These are phyloP conservation scores for Didymella sp. DNA, from an alignment of 2,329 filamentous ascomycete species.

Conservation along the genomic window DNA sequence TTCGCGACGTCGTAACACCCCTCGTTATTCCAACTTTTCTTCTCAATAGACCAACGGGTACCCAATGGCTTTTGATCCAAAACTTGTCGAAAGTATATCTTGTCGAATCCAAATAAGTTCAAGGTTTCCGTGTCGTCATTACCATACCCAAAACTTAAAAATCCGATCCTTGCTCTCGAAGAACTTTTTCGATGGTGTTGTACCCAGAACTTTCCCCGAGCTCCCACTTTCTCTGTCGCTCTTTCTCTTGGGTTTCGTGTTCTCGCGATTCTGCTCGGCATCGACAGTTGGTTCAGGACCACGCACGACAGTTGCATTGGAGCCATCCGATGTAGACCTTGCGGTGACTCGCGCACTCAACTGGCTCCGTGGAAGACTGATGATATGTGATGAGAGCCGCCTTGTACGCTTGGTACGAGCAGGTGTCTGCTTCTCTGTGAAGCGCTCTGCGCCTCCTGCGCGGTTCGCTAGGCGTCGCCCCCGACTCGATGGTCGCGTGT, in stretches of 20 bases:
- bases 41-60: constrained; percentile 11
- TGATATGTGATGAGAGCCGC: constrained; percentile 43
- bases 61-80: constrained; percentile 9
- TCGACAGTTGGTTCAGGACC: constrained; percentile 21
- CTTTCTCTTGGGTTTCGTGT: constrained; percentile 27
- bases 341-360: constrained; percentile 25
- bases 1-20: constrained; percentile 28
- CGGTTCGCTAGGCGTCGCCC: constrained; percentile 40
- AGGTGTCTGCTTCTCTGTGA: constrained; percentile 32
- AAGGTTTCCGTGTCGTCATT: neutral
- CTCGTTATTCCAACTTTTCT: constrained; percentile 7
- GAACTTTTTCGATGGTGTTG: constrained; percentile 37
- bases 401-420: constrained; percentile 38
- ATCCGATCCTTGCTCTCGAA: constrained; percentile 46
- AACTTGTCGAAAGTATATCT: neutral
- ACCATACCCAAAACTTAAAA: constrained; percentile 48
- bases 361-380: constrained; percentile 40
- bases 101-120: constrained; percentile 18
- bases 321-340: constrained; percentile 30
- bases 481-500: constrained; percentile 33
- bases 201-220: constrained; percentile 9
- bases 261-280: constrained; percentile 17
- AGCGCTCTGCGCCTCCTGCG: constrained; percentile 29
- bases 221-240: constrained; percentile 20
- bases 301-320: constrained; percentile 28